A percentile compares a stretch with the other conserved stretches of the same genome.
Conservation (phyloP, 2,329 filamentous ascomycete genomes). For the Aspergillus nomiae region DNA sequence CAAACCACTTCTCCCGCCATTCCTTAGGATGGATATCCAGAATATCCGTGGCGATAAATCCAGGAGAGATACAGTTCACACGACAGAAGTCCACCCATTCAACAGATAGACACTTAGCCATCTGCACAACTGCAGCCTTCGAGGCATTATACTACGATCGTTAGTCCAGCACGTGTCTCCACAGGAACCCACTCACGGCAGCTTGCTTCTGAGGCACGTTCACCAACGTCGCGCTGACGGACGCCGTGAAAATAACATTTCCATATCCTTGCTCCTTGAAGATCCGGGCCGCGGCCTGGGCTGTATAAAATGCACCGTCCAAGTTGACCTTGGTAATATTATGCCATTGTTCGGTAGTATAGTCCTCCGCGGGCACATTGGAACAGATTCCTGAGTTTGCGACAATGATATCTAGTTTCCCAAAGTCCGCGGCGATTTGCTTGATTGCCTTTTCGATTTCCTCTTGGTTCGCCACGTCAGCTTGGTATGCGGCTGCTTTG, state of each 20-base stretch:
- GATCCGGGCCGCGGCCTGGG: slow-evolving; percentile 40
- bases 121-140: slow-evolving; percentile 38
- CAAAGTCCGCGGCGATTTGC: slow-evolving; percentile 43
- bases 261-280: slow-evolving; percentile 40
- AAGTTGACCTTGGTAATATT: slow-evolving; percentile 44
- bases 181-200: slow-evolving; percentile 21
- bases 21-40: slow-evolving; percentile 36
- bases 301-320: slow-evolving; percentile 42
- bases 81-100: slow-evolving; percentile 44
- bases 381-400: slow-evolving; percentile 45
- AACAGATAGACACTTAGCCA: slow-evolving; percentile 43
- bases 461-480: slow-evolving; percentile 31
- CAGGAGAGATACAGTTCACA: slow-evolving; percentile 46
- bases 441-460: slow-evolving; percentile 36
- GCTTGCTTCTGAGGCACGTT: slow-evolving; percentile 44
- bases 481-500: slow-evolving; percentile 36
- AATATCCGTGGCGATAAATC: slow-evolving; percentile 46
- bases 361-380: slow-evolving; percentile 40
- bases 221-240: slow-evolving; percentile 41
- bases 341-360: slow-evolving; percentile 43
- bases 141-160: slow-evolving; percentile 37
- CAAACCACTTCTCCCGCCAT: slow-evolving; percentile 36
- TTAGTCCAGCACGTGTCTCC: not conserved
- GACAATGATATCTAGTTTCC: slow-evolving; percentile 49
- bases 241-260: slow-evolving; percentile 43